These are phyloP conservation scores for Pulveroboletus sp. DNA, from an alignment of 768 basidiomycete genomes.

Conservation along the genomic window DNA sequence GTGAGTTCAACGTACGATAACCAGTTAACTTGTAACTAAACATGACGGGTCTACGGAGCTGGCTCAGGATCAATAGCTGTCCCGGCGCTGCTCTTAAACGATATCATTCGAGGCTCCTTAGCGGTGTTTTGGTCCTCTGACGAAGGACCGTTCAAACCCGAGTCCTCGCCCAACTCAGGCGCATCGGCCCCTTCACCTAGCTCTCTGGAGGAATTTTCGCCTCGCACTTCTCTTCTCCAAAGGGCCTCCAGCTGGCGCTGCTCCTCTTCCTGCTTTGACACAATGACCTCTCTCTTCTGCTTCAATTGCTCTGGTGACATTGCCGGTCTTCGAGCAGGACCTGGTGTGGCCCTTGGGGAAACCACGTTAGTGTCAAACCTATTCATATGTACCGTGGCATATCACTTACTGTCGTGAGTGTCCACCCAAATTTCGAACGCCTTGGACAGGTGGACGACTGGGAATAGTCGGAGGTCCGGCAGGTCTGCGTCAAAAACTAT, in stretches of 20 bases:
- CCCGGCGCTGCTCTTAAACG: neutral
- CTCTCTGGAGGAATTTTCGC: neutral
- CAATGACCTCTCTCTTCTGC: conserved; percentile 6
- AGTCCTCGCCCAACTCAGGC: neutral
- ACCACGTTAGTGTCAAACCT: neutral
- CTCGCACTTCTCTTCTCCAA: neutral
- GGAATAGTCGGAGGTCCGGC: conserved; percentile 6
- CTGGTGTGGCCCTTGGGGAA: neutral
- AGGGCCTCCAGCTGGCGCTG: conserved; percentile 6
- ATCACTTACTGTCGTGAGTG: conserved; percentile 4
- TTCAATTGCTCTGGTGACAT: conserved; percentile 4
- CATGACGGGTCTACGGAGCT: neutral
- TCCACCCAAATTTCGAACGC: neutral
- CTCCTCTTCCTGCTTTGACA: conserved; percentile 14
- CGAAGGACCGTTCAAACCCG: neutral
- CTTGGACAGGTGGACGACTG: neutral
- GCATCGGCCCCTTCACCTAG: neutral
- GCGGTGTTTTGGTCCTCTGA: neutral
- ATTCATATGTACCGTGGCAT: neutral
- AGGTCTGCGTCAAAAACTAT: neutral
- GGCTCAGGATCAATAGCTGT: neutral
- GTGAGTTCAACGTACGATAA: neutral
- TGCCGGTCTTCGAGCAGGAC: neutral
- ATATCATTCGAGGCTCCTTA: neutral
- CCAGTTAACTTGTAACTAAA: neutral